Base-by-base conservation (phyloP, 176 grass and related monocot genomes). In the Avena eriantha region DNA sequence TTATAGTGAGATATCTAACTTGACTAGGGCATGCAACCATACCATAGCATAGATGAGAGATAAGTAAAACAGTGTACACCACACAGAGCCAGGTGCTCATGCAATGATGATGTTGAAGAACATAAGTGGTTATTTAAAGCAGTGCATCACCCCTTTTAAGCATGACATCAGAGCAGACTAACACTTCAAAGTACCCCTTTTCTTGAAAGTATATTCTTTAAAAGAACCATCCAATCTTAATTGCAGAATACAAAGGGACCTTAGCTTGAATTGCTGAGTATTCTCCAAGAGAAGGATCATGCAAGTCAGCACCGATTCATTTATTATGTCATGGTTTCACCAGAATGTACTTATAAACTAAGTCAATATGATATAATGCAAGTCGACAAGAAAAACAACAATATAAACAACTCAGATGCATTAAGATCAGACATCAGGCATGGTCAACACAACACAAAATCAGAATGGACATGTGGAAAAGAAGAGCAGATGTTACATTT, bases 401-500 rank as follows among this genome's bases (percentile, higher is more conserved):
- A 83, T 50, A 33, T 18, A 65, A 76, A 69, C 10, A 56, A 18
- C 26, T 76, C 46, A 74, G 12, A 43, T 61, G 36, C 10, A 71
- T 60, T 83, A 39, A 3, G 21, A 10, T 70, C 12, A 8, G 54
- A 80, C 14, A 83, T 17, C 23, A 34, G 39, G 23, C 60, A 75
- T 36, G 15, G 29, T 67, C 21, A 75, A 55, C 71, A 58, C 34
- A 67, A 35, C 16, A 75, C 36, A 24, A 73, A 36, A 53, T 56
- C 29, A 36, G 14, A 77, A 82, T 45, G 46, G 64, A 45, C 14
- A 68, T 41, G 26, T 65, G 14, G 19, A 66, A 76, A 76, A 78
- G 16, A 12, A 24, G 43, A 80, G 43, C 51, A 87, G 14, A 47
- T 61, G 15, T 76, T 85, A 99, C 97, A 96, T 99, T 93, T 99